Base-by-base conservation (phyloP, 2,329 filamentous ascomycete genomes). In the Sporothrix mexicana region DNA sequence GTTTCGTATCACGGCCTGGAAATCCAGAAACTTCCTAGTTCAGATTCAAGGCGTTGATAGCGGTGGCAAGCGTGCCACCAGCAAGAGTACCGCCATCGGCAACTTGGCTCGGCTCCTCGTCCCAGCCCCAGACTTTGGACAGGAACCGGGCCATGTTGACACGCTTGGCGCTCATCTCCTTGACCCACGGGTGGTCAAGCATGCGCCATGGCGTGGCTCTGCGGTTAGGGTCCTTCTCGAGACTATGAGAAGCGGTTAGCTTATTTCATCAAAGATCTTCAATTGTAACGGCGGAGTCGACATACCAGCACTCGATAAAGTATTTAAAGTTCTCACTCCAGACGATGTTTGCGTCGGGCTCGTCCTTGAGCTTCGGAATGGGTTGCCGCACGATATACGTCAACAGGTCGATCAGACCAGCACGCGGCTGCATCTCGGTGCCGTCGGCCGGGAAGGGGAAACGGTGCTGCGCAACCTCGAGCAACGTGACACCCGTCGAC, bases 261-360 rank as follows among this genome's bases (percentile, higher is more conserved):
- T 20, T 8, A 3, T 3, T 17, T 62, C 55, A 36, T 25, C 72
- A 77, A 64, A 76, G 77, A 67, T n/a, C 75, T 66, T 41, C 68
- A 75, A 69, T 45, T 49, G 64, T 43, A 1, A 49, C 61, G 45
- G 13, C 43, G 45, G 53, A 53, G 13, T 15, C 49, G 20, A 91
- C 93, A 80, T 88, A 98, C 95, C 96, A 98, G 89, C 95, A 98
- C 84, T 98, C 95, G 78, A 99, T 98, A 78, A 99, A 99, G 81
- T 98, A 98, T 82, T 99, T 99, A 84, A 99, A 98, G 79, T 93
- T 97, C 77, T 97, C 93, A 77, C 93, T 97, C 96, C 96, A 99
- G 80, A 91, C 92, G 77, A 99, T 97, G 73, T 91, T 91, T 77
- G 92, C 93, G 45, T 94, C 90, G 0, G 93, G 93, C 82, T 99